Conservation (phyloP, 2,329 filamentous ascomycete genomes). For the Colletotrichum sp. region DNA sequence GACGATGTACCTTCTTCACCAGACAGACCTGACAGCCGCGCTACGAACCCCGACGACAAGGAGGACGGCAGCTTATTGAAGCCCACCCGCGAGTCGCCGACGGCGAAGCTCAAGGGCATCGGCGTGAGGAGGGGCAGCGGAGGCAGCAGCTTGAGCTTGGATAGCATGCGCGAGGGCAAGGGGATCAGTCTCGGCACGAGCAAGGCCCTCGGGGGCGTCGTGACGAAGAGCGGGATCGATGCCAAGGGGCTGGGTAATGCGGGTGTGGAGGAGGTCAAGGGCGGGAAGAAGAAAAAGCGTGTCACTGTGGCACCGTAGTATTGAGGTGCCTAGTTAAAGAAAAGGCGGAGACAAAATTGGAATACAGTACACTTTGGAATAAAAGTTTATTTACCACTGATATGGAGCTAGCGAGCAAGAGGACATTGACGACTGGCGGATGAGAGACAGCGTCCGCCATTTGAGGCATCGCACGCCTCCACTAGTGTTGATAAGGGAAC, state of each 20-base stretch:
- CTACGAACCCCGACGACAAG: slow-evolving; percentile 4
- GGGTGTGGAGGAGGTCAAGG: slow-evolving; percentile 15
- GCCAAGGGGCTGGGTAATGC: slow-evolving; percentile 22
- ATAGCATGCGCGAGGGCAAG: slow-evolving; percentile 40
- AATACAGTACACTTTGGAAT: neutral
- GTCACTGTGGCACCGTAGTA: slow-evolving; percentile 14
- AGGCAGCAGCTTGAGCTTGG: slow-evolving; percentile 43
- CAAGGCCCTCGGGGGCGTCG: slow-evolving; percentile 37
- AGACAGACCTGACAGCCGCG: slow-evolving; percentile 12
- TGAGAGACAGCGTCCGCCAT: too few relatives aligned
- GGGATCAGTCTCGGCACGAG: slow-evolving; percentile 46
- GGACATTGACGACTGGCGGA: neutral
- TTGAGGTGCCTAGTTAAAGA: neutral
- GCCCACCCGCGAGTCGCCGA: slow-evolving; percentile 13
- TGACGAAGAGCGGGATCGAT: slow-evolving; percentile 33
- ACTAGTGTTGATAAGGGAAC: neutral
- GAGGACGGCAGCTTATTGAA: slow-evolving; percentile 4
- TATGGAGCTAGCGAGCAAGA: neutral
- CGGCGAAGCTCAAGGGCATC: slow-evolving; percentile 32
- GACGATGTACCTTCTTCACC: slow-evolving; percentile 22
- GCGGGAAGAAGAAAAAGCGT: slow-evolving; percentile 18
- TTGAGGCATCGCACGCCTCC: neutral
- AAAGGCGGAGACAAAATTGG: neutral
- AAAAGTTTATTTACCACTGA: neutral
- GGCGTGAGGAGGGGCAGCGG: slow-evolving; percentile 32